Percentiles rank a stretch among this genome's conserved stretches.
Conservation (phyloP, 164 flowering plant genomes). For the Piper longum region DNA sequence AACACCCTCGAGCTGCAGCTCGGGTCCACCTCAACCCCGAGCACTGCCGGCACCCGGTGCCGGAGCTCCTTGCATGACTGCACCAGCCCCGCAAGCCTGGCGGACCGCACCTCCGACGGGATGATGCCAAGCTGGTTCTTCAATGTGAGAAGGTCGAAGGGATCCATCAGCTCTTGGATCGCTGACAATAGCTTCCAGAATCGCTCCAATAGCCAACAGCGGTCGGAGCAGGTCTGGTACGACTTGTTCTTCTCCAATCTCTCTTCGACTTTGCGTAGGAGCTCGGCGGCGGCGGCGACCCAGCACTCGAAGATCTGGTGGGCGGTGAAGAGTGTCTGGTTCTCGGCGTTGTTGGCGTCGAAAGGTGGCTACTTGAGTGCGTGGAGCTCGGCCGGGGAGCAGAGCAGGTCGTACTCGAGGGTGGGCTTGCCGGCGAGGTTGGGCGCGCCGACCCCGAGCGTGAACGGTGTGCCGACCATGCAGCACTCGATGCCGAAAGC, state of each 20-base stretch:
- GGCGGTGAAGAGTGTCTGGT: constrained; percentile 38
- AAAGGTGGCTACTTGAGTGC: constrained; percentile 28
- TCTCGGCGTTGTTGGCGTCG: constrained; percentile 24
- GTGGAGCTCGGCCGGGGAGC: too few species aligned
- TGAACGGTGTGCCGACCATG: too few species aligned
- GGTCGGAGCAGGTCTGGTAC: constrained; percentile 32
- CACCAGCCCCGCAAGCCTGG: constrained; percentile 37
- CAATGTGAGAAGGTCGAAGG: constrained; percentile 61
- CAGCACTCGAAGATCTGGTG: constrained; percentile 75
- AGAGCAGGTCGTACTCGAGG: too few species aligned
- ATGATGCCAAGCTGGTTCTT: constrained; percentile 45
- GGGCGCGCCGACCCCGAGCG: too few species aligned
- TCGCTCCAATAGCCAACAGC: constrained; percentile 52
- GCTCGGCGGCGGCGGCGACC: constrained; percentile 28
- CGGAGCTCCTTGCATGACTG: constrained; percentile 45
- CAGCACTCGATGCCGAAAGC: too few species aligned
- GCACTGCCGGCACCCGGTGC: constrained; percentile 60
- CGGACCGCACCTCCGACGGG: constrained; percentile 32
- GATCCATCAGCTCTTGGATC: constrained; percentile 70
- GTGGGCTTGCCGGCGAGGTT: too few species aligned
- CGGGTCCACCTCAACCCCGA: constrained; percentile 86
- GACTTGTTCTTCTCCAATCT: constrained; percentile 17
- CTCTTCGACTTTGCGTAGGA: constrained; percentile 27
- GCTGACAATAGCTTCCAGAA: constrained; percentile 63
- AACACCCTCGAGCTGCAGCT: constrained; percentile 84